Conservation (phyloP, 257 asterid genomes). For the Rehmannia glutinosa region DNA sequence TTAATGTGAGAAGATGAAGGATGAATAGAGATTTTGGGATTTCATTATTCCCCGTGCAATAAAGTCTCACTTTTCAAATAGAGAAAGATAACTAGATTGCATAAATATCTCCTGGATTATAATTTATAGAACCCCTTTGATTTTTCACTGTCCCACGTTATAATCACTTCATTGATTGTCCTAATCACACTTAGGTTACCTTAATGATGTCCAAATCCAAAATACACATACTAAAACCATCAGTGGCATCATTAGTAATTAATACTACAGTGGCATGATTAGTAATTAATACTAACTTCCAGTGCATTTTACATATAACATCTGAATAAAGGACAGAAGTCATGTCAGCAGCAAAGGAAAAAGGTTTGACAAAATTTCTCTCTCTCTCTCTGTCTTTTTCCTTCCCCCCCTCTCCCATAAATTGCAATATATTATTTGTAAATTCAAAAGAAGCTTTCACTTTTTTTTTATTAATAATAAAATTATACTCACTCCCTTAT, state of each 20-base stretch:
- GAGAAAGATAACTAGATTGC: too few species aligned
- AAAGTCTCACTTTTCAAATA: too few species aligned
- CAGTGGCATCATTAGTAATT: constrained; percentile 35
- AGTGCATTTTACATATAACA: constrained; percentile 21
- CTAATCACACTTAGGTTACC: not conserved
- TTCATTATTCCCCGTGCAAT: too few species aligned
- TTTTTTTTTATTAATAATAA: constrained; percentile 27
- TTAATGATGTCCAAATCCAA: constrained; percentile 7
- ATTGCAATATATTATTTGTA: constrained; percentile 23
- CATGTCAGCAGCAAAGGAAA: constrained; percentile 54
- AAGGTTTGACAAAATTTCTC: constrained; percentile 45
- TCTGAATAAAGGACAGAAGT: constrained; percentile 39
- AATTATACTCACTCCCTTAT: constrained; percentile 10
- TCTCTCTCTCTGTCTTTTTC: too few species aligned
- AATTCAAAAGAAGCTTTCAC: constrained; percentile 46
- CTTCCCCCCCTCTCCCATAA: constrained; percentile 16
- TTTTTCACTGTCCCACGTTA: not conserved
- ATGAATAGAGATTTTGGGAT: too few species aligned
- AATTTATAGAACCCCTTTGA: not conserved
- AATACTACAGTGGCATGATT: too few species aligned
- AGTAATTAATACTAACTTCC: constrained; percentile 8
- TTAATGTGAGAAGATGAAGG: too few species aligned
- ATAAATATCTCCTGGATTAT: not conserved
- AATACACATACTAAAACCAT: not conserved
- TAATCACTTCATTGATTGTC: not conserved